Conservation (phyloP, 306 rosid species). For the Clitoria ternatea region DNA sequence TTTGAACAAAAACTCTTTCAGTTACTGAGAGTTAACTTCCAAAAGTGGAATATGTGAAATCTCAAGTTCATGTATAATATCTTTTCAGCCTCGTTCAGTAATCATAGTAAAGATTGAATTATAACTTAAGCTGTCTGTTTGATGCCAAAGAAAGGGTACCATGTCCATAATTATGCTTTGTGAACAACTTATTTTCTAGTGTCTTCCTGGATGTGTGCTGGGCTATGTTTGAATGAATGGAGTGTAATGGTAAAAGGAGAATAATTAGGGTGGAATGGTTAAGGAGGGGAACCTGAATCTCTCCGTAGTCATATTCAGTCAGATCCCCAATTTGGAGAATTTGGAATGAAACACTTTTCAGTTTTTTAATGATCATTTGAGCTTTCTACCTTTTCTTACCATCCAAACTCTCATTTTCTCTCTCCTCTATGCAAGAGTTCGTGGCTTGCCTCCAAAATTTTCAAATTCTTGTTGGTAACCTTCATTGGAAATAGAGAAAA, state of each 20-base stretch:
- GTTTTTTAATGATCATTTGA: neutral
- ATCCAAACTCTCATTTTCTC: neutral
- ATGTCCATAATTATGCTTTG: neutral
- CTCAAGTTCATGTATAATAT: neutral
- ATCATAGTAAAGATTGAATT: neutral
- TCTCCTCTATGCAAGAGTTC: neutral
- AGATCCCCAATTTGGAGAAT: neutral
- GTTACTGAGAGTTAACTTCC: neutral
- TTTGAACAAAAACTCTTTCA: neutral
- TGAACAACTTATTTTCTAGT: neutral
- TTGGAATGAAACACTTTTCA: neutral
- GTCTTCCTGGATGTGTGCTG: neutral
- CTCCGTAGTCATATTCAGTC: neutral
- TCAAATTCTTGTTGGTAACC: neutral
- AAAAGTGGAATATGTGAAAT: conserved; percentile 1
- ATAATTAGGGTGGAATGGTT: neutral
- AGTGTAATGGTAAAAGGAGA: neutral
- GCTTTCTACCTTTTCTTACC: neutral
- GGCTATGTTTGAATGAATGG: neutral
- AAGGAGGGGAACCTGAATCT: neutral
- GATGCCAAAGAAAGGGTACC: neutral
- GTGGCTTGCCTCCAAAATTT: neutral
- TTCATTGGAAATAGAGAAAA: neutral
- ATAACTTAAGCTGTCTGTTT: neutral
- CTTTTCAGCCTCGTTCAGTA: neutral